Evolutionary conservation across 2,329 filamentous ascomycete genomes (phyloP).

Genomic region (Aspergillus sp.): DNA sequence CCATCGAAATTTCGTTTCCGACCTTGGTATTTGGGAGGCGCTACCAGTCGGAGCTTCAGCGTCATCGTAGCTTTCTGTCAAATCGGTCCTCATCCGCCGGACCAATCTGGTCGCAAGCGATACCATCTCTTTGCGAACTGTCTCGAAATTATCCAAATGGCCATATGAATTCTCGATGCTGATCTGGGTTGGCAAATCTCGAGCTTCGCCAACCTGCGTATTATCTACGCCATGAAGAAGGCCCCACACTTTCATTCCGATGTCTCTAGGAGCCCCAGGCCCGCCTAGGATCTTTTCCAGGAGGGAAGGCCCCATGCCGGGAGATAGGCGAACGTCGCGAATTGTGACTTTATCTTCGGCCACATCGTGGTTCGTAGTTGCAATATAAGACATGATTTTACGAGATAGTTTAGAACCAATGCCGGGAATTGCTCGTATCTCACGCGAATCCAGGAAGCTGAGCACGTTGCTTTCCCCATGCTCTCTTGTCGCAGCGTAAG

Average conservation of each 20-base stretch:
- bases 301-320: conserved; percentile 61
- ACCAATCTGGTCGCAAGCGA: conserved; percentile 69
- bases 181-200: conserved; percentile 77
- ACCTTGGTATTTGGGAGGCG: conserved; percentile 8
- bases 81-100: conserved; percentile 74
- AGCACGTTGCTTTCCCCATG: conserved; percentile 52
- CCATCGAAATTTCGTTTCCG: conserved; percentile 56
- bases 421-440: conserved; percentile 78
- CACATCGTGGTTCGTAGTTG: conserved; percentile 11
- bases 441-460: conserved; percentile 71
- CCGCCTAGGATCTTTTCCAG: conserved; percentile 71
- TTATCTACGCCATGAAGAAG: conserved; percentile 80
- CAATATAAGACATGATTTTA: conserved; percentile 48
- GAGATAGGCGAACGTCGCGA: conserved; percentile 61
- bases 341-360: conserved; percentile 61
- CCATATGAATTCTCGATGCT: conserved; percentile 93
- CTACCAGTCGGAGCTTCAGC: conserved; percentile 25
- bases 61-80: conserved; percentile 57
- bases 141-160: conserved; percentile 62
- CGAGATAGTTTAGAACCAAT: conserved; percentile 79
- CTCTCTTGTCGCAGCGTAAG: conserved; percentile 45
- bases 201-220: conserved; percentile 69
- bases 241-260: conserved; percentile 72
- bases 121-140: conserved; percentile 68
- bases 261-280: conserved; percentile 67